phyloP scores from a whole-genome alignment of 2,329 filamentous ascomycete genomes.

The Colletotrichum siamense region DNA sequence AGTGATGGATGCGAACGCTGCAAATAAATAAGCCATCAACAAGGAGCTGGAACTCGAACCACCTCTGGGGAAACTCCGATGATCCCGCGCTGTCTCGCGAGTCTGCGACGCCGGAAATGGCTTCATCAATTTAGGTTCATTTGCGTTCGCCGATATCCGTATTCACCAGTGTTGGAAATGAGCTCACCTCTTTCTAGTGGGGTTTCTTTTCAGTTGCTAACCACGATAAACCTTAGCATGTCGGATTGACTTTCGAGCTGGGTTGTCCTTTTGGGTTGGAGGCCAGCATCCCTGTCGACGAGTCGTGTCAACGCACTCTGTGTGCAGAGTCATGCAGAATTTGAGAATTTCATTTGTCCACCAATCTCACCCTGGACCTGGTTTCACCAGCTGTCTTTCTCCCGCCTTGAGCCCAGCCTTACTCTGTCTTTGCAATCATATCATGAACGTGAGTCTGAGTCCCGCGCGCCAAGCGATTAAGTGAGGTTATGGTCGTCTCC shows the following conservation, averaged over 20 bases:
- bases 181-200: not conserved
- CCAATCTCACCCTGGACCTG: not conserved
- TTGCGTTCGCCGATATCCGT: not conserved
- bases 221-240: not conserved
- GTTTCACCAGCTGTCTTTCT: not conserved
- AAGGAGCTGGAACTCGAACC: not conserved
- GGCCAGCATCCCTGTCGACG: not conserved
- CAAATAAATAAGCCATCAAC: not conserved
- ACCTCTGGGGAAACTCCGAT: not conserved
- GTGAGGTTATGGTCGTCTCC: not conserved
- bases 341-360: not conserved
- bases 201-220: not conserved
- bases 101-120: not conserved
- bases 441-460: not conserved
- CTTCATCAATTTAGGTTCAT: slow-evolving; percentile 2
- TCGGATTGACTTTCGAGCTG: not conserved
- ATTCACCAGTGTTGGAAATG: not conserved
- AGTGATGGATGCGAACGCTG: not conserved
- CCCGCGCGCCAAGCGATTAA: not conserved
- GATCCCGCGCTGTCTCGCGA: not conserved
- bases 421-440: not conserved
- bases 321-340: not conserved
- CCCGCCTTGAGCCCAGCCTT: not conserved
- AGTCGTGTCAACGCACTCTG: not conserved
- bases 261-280: not conserved